Evolutionary conservation across 2,329 filamentous ascomycete species (phyloP), one percentile per base, ranked within the genome.

Genomic region (Bipolaris zeicola): DNA sequence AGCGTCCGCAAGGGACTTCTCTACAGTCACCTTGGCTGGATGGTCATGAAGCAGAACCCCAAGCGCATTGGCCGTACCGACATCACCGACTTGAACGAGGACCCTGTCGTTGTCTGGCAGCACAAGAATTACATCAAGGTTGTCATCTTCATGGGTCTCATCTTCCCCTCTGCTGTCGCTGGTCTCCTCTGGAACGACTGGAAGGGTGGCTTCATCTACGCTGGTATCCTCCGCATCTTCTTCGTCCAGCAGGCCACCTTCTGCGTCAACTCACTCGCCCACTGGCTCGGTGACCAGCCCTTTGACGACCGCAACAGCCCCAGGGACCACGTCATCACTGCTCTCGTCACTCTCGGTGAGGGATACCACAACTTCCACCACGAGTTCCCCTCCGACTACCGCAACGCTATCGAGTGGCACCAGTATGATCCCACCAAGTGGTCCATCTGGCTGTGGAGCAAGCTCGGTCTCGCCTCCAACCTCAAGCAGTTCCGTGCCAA

Each of bases 31-130:
- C 68, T 82, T 28, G 80, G 80, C 57, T 82, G 80, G 80, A 82
- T 82, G 79, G 73, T 82, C 61, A 82, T 82, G 80, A 82, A 81
- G 76, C 80, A 82, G 72, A 81, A 82, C 76, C 80, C 79, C 59
- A 82, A 82, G 77, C 76, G 79, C 13, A 79, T 81, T 50, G 80
- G 80, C 70, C 78, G 80, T 55, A 81, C 78, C 57, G 80, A 82
- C 62, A 82, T 82, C 63, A 78, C 78, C 59, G 80, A 82, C 57
- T 65, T 82, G 53, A 82, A 82, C 72, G 80, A 82, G 46, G 80
- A 82, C 65, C 74, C 78, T 34, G 75, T 82, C 39, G 80, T 82
- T 52, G 77, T 80, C 56, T 82, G 76, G 75, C 80, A 82, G 62
- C 80, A 82, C 73, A 77, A 72, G 43, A 66, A 82, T 74, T 82